Percentiles rank a stretch among this genome's conserved stretches.
Conservation (phyloP, 1,284 basidiomycete species). For the Prillingera fragicola region DNA sequence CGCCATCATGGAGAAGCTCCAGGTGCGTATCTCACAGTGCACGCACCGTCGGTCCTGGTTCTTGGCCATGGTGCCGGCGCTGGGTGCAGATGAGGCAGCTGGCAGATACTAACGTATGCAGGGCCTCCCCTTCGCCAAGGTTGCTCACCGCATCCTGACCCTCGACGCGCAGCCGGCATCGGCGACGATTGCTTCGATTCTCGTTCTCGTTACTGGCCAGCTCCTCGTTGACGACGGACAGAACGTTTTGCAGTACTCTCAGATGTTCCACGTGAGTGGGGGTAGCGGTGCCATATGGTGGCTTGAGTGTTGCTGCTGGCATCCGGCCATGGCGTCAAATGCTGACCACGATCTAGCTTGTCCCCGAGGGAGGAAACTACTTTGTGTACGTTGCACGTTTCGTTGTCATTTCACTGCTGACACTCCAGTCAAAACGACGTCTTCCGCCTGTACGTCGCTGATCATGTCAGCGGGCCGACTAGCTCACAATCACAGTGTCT, state of each 20-base stretch:
- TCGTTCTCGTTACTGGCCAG: constrained; percentile 84
- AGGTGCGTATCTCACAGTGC: constrained; percentile 54
- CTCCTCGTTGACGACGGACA: constrained; percentile 71
- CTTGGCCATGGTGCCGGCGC: background rate
- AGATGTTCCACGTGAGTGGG: constrained; percentile 67
- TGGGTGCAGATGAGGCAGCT: background rate
- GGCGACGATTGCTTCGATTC: constrained; percentile 57
- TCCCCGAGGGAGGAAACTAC: constrained; percentile 70
- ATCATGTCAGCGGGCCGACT: background rate
- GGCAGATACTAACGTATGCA: constrained; percentile 43
- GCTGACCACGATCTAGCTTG: constrained; percentile 52
- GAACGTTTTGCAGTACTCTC: constrained; percentile 80
- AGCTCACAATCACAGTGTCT: too few relatives aligned
- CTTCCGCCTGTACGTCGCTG: constrained; percentile 62
- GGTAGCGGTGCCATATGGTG: background rate
- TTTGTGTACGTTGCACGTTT: constrained; percentile 65
- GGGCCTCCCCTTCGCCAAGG: constrained; percentile 73
- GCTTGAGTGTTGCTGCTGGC: background rate
- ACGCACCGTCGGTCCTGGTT: background rate
- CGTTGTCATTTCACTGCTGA: constrained; percentile 2
- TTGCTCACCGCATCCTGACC: constrained; percentile 77
- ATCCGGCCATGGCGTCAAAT: background rate
- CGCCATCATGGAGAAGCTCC: constrained; percentile 73
- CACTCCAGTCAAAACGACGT: constrained; percentile 68
- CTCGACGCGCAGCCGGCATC: constrained; percentile 85